These are phyloP conservation scores for Larix kaempferi DNA, from an alignment of 75 land plant genomes.

Conservation along the genomic window DNA sequence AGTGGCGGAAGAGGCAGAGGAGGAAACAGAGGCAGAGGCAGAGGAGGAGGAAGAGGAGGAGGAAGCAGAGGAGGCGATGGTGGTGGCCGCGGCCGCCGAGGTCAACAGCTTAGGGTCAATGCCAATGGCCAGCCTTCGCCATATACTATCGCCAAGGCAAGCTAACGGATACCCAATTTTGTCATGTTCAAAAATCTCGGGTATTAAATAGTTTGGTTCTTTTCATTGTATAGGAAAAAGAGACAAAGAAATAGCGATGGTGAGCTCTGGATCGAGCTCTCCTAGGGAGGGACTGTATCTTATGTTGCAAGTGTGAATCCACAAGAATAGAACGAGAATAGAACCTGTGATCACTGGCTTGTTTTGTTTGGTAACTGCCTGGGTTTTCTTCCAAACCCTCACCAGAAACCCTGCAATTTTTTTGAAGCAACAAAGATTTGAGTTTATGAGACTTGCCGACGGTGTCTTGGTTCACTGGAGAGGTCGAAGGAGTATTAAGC, in stretches of 20 bases:
- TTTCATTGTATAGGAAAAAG: neutral
- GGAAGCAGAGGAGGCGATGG: neutral
- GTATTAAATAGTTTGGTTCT: neutral
- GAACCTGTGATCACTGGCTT: neutral
- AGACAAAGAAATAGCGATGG: neutral
- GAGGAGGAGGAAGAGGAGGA: neutral
- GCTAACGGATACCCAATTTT: neutral
- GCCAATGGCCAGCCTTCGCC: neutral
- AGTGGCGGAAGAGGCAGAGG: conserved; percentile 15
- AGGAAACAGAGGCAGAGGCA: neutral
- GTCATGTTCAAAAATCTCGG: neutral
- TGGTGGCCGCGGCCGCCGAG: neutral
- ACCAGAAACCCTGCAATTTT: neutral
- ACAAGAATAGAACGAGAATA: neutral
- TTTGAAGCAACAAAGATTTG: neutral
- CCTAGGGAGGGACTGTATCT: neutral
- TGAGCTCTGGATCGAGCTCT: neutral
- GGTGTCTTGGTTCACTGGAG: neutral
- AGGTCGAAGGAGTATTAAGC: neutral
- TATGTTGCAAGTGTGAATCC: neutral
- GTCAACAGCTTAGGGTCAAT: conserved; percentile 2
- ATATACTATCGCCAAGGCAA: conserved; percentile 12
- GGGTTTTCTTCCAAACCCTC: neutral
- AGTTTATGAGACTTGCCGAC: neutral
- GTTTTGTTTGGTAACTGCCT: neutral